Base-by-base conservation (phyloP, 2,329 filamentous ascomycete species). In the Akanthomyces uredinophilus region DNA sequence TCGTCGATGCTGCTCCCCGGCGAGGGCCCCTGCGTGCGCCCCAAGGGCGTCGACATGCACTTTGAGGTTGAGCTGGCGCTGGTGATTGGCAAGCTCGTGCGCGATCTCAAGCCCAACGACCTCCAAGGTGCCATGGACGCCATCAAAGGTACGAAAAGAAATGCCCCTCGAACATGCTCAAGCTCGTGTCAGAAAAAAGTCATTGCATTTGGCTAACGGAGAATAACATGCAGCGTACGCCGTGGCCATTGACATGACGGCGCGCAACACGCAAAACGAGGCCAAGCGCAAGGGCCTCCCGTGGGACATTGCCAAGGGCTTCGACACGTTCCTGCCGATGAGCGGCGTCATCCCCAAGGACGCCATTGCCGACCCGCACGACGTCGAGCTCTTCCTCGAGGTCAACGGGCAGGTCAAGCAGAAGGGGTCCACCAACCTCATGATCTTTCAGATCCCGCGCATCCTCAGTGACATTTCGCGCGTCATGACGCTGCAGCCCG, bases 281-380 rank as follows among this genome's bases (percentile, higher is more conserved):
- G 94, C 94, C 67, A 99, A 98, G 85, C 92, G 90, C 78, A 96
- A 95, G 81, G 92, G 95, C 41, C 87, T 98, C 18, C 95, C 95
- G 8, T 99, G 95, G 95, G 87, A 88, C 70, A 97, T 97, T 67
- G 89, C 91, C 68, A 99, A 99, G 81, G 95, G 95, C 52, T 99
- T 98, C 74, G 95, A 99, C 75, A 98, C 95, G 3, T 99, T 99
- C 80, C 83, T 96, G 57, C 95, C 95, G 63, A 84, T 99, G 71
- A 91, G 89, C 74, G 81, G 88, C 66, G 81, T 91, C 61, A 96
- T 99, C 70, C 81, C 87, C 68, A 96, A 96, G 79, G 81, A 84
- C 41, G 82, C 83, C 66, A 92, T 99, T 68, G 84, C 89, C 14
- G 87, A 98, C 77, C 95, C 95, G 37, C 93, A 98, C 74, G 86